phyloP scores from a whole-genome alignment of 805 yeast species.

The Schwanniomyces occidentalis region DNA sequence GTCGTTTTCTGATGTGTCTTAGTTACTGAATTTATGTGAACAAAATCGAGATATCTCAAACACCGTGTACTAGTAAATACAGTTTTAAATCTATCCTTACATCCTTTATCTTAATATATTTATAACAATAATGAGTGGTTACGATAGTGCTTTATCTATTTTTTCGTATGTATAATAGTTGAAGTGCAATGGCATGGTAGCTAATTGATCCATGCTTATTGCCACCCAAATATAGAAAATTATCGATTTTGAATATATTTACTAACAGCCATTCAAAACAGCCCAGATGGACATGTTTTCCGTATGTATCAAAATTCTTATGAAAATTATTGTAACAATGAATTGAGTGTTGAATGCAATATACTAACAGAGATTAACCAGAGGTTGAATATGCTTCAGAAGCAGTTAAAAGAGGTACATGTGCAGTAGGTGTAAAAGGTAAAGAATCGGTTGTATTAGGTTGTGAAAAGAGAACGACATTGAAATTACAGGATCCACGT shows the following conservation, averaged over 20 bases:
- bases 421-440: constrained; percentile 97
- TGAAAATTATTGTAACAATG: neutral
- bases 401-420: constrained; percentile 97
- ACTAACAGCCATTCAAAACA: too few species aligned
- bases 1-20: too few species aligned
- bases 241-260: too few species aligned
- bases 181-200: constrained; percentile 1
- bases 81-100: too few species aligned
- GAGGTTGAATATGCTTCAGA: constrained; percentile 97
- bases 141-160: constrained; percentile 98
- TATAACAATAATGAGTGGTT: constrained; percentile 76
- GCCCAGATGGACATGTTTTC: constrained; percentile 98
- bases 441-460: constrained; percentile 86
- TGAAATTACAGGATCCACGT: constrained; percentile 94
- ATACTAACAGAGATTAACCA: constrained; percentile 37
- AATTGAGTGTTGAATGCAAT: neutral
- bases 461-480: constrained; percentile 93
- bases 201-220: constrained; percentile 1
- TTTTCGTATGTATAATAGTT: constrained; percentile 67
- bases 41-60: too few species aligned
- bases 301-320: constrained; percentile 56
- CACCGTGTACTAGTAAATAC: too few species aligned
- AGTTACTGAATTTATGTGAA: too few species aligned
- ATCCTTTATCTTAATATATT: neutral
- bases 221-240: too few species aligned